Percentiles rank a stretch among this genome's conserved stretches.
phyloP scores from a whole-genome alignment of 768 basidiomycete species.

The Krasilnikovozyma curviuscula region DNA sequence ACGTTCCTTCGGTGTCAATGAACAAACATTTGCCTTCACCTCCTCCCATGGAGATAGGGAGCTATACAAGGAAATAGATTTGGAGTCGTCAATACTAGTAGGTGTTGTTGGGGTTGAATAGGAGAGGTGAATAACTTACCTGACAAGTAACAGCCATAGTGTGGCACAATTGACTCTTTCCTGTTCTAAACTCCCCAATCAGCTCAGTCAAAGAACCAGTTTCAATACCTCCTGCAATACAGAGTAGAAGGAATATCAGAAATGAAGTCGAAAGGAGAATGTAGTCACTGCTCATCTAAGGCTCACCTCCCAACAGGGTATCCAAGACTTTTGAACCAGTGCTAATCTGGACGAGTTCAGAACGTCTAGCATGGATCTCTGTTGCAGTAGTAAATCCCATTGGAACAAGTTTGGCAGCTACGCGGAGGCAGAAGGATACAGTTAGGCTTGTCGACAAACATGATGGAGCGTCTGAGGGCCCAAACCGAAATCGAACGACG shows the following conservation, averaged over 20 bases:
- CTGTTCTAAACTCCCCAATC: slow-evolving; percentile 95
- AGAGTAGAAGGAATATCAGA: no score
- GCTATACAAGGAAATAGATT: slow-evolving; percentile 19
- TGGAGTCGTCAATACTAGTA: not conserved
- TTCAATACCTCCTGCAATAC: slow-evolving; percentile 63
- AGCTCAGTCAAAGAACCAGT: slow-evolving; percentile 96
- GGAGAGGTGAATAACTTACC: slow-evolving; percentile 18
- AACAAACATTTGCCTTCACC: slow-evolving; percentile 98
- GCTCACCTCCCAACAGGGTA: slow-evolving; percentile 70
- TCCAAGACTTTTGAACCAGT: slow-evolving; percentile 93
- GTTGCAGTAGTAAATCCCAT: slow-evolving; percentile 97
- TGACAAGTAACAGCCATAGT: slow-evolving; percentile 96
- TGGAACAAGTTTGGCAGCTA: slow-evolving; percentile 89
- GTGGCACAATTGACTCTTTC: slow-evolving; percentile 95
- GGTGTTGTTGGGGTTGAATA: not conserved
- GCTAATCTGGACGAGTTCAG: slow-evolving; percentile 87
- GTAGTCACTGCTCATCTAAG: no score
- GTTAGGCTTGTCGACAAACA: slow-evolving; percentile 39
- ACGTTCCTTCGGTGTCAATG: slow-evolving; percentile 97
- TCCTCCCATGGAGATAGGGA: slow-evolving; percentile 92
- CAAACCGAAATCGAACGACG: slow-evolving; percentile 14
- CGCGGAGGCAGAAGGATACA: no score
- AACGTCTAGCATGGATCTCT: slow-evolving; percentile 82
- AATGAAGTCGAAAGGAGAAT: no score
- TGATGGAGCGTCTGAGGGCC: not conserved